Conservation (phyloP, 2,329 filamentous ascomycete genomes). For the Helicocarpus griseus region DNA sequence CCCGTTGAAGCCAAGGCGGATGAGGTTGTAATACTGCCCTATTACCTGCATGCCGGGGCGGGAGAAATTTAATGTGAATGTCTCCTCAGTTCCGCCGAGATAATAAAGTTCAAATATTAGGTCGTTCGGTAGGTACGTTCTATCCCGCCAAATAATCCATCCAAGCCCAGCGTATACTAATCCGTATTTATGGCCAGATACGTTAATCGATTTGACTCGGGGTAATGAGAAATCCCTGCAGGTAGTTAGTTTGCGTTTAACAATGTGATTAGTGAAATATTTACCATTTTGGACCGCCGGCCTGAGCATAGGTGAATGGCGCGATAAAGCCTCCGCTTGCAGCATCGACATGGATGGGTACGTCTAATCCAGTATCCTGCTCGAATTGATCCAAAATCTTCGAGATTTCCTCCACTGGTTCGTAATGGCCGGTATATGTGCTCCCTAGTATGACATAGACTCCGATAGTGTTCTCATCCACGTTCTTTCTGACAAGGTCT, state of each 20-base stretch:
- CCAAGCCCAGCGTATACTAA: constrained; percentile 59
- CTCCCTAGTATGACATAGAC: constrained; percentile 62
- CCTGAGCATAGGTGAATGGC: constrained; percentile 30
- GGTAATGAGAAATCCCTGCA: constrained; percentile 31
- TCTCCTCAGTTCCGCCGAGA: constrained; percentile 60
- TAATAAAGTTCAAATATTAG: constrained; percentile 64
- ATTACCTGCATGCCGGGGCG: constrained; percentile 60
- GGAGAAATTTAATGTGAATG: constrained; percentile 64
- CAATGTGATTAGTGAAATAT: constrained; percentile 1
- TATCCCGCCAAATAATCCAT: constrained; percentile 61
- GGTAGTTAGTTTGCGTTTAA: not conserved
- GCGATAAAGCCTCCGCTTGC: constrained; percentile 35
- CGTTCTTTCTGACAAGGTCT: constrained; percentile 52
- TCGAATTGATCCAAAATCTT: constrained; percentile 56
- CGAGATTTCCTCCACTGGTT: constrained; percentile 59
- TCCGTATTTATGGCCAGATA: constrained; percentile 37
- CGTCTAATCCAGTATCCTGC: constrained; percentile 50
- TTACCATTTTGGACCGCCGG: constrained; percentile 47
- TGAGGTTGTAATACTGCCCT: constrained; percentile 63
- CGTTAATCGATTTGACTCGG: constrained; percentile 50
- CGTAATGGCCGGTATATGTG: constrained; percentile 66
- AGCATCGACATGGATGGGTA: constrained; percentile 49
- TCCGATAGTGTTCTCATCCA: constrained; percentile 71
- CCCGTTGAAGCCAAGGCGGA: constrained; percentile 58
- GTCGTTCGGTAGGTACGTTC: constrained; percentile 55